Evolutionary conservation across 1,284 basidiomycete species (phyloP).

Genomic region (Ceratobasidium sp.): DNA sequence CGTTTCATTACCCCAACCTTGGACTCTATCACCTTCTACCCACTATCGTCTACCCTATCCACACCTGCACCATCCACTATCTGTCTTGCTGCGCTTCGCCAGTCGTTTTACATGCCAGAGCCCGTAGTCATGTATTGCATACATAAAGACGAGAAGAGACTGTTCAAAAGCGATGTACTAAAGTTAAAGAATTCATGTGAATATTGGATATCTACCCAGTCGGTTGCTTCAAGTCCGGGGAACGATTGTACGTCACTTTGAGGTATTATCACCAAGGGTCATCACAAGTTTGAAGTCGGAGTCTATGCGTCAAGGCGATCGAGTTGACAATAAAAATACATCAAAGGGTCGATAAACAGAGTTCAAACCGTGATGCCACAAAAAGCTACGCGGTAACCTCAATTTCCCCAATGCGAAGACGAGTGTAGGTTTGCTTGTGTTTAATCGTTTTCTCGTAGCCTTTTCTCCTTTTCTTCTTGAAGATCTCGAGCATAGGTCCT

Average conservation of each 20-base stretch:
- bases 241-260: constrained; percentile 30
- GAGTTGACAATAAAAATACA: constrained; percentile 8
- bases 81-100: constrained; percentile 29
- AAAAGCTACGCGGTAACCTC: constrained; percentile 52
- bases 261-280: constrained; percentile 14
- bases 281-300: constrained; percentile 21
- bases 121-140: constrained; percentile 38
- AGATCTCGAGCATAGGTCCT: constrained; percentile 87
- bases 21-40: constrained; percentile 1
- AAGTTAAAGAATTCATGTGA: constrained; percentile 43
- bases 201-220: constrained; percentile 22
- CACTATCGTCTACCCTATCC: constrained; percentile 2
- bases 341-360: constrained; percentile 17
- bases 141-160: constrained; percentile 42
- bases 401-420: constrained; percentile 85
- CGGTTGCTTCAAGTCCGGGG: neutral
- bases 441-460: constrained; percentile 88
- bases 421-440: constrained; percentile 95
- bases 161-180: constrained; percentile 33
- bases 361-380: neutral
- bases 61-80: constrained; percentile 20
- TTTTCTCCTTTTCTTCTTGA: constrained; percentile 98
- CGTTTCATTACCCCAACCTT: neutral
- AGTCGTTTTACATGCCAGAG: constrained; percentile 28
- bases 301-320: constrained; percentile 12